Conservation (phyloP, 2,329 filamentous ascomycete species). For the Colletotrichum lentis region DNA sequence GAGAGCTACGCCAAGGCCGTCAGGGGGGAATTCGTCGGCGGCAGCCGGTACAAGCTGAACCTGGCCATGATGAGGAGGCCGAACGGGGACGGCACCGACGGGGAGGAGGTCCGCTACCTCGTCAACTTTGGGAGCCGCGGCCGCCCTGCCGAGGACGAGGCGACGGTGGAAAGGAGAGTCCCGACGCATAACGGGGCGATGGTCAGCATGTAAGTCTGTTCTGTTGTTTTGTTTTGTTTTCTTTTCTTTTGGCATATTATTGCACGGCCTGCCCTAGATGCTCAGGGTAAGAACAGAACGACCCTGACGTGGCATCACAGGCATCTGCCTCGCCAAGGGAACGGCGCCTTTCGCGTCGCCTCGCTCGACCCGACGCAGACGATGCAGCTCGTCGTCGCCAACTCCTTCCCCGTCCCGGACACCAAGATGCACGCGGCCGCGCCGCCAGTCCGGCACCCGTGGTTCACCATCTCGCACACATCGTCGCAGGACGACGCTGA, state of each 20-base stretch:
- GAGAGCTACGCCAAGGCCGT: constrained; percentile 22
- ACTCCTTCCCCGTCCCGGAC: constrained; percentile 16
- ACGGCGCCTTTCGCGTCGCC: constrained; percentile 10
- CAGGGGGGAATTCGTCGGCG: constrained; percentile 23
- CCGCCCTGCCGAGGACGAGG: neutral
- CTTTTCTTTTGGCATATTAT: too few relatives aligned
- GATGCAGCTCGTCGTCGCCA: neutral
- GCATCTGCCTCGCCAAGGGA: constrained; percentile 1
- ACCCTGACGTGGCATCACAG: too few relatives aligned
- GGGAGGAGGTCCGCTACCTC: constrained; percentile 34
- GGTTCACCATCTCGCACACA: constrained; percentile 16
- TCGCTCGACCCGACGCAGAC: neutral
- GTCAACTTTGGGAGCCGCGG: constrained; percentile 6
- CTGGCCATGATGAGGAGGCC: constrained; percentile 34
- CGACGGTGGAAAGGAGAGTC: constrained; percentile 2
- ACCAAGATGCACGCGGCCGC: neutral
- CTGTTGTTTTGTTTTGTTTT: too few relatives aligned
- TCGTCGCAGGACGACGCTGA: neutral
- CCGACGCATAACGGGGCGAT: constrained; percentile 1
- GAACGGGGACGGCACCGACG: constrained; percentile 34
- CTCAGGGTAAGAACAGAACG: neutral
- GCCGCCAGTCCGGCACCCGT: constrained; percentile 16
- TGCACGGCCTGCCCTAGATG: neutral
- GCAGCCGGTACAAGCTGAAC: constrained; percentile 34
- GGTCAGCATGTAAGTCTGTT: constrained; percentile 13